Conservation (phyloP, 768 basidiomycete species). For the Crepidotus variabilis region DNA sequence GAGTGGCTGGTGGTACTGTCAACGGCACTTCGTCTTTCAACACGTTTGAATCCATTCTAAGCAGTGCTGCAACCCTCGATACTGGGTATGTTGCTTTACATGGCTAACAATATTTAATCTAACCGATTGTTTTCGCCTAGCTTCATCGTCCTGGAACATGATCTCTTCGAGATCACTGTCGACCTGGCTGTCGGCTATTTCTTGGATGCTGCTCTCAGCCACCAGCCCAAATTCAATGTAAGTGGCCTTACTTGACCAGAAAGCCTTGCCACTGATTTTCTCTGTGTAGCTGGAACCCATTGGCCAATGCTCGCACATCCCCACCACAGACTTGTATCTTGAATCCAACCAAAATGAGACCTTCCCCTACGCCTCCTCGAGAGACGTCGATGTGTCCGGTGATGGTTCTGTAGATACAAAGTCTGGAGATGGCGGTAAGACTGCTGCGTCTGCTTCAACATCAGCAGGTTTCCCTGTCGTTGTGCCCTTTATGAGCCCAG, state of each 20-base stretch:
- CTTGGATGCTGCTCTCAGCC: constrained; percentile 67
- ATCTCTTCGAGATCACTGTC: constrained; percentile 80
- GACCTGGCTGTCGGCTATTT: constrained; percentile 90
- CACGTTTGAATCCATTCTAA: constrained; percentile 73
- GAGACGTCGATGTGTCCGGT: constrained; percentile 35
- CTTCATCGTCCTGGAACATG: constrained; percentile 89
- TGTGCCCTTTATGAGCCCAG: constrained; percentile 12
- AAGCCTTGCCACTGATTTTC: background rate
- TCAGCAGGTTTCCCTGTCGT: constrained; percentile 5
- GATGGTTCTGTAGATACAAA: constrained; percentile 33
- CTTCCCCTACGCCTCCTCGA: constrained; percentile 52
- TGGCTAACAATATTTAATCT: background rate
- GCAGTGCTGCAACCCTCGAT: constrained; percentile 54
- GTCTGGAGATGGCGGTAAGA: constrained; percentile 20
- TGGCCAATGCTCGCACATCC: constrained; percentile 68
- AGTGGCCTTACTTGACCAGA: constrained; percentile 8
- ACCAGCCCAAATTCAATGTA: constrained; percentile 65
- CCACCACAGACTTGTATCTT: constrained; percentile 68
- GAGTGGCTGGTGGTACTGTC: constrained; percentile 73
- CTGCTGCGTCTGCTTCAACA: constrained; percentile 16
- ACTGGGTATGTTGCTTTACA: constrained; percentile 46
- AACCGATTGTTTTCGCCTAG: constrained; percentile 25
- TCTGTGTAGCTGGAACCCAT: constrained; percentile 61
- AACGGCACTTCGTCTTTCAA: constrained; percentile 61
- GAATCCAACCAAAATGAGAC: constrained; percentile 75